Conservation (phyloP, 176 grass and related monocot species). For the Miscanthus lutarioriparius region DNA sequence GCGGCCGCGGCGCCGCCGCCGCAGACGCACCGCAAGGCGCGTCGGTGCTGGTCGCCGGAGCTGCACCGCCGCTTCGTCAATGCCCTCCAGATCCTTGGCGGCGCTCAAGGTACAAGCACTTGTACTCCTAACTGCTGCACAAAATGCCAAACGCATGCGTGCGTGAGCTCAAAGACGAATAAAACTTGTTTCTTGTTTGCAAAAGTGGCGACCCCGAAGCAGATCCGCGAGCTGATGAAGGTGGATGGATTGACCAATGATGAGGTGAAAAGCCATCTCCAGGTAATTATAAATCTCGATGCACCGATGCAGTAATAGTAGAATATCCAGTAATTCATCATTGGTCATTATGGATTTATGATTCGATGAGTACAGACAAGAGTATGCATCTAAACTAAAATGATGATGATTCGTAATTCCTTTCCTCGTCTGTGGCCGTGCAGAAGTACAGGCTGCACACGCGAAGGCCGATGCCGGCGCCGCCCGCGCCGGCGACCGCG, state of each 20-base stretch:
- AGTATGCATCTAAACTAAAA: background rate
- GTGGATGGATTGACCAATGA: slow-evolving; percentile 96
- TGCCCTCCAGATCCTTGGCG: slow-evolving; percentile 96
- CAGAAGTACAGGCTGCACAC: slow-evolving; percentile 96
- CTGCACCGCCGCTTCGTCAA: slow-evolving; percentile 96
- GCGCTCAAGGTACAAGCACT: slow-evolving; percentile 72
- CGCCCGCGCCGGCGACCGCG: slow-evolving; percentile 23
- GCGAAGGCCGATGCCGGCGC: slow-evolving; percentile 57
- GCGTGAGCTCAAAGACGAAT: slow-evolving; percentile 12
- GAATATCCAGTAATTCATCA: background rate
- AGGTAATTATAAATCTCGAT: slow-evolving; percentile 67
- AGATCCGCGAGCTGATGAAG: slow-evolving; percentile 94
- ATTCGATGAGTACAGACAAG: background rate
- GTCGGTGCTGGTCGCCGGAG: slow-evolving; percentile 97
- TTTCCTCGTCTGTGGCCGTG: background rate
- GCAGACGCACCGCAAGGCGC: slow-evolving; percentile 79
- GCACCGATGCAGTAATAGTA: background rate
- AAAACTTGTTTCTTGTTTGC: background rate
- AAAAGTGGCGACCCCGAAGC: slow-evolving; percentile 95
- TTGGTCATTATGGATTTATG: slow-evolving; percentile 3
- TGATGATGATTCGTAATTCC: background rate
- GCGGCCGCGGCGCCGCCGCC: background rate
- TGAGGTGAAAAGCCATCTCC: slow-evolving; percentile 97
- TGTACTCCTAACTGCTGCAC: background rate
- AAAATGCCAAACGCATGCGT: slow-evolving; percentile 3